Evolutionary conservation across 2,329 filamentous ascomycete species (phyloP).

Genomic region (Calonectria pseudoturangicola): DNA sequence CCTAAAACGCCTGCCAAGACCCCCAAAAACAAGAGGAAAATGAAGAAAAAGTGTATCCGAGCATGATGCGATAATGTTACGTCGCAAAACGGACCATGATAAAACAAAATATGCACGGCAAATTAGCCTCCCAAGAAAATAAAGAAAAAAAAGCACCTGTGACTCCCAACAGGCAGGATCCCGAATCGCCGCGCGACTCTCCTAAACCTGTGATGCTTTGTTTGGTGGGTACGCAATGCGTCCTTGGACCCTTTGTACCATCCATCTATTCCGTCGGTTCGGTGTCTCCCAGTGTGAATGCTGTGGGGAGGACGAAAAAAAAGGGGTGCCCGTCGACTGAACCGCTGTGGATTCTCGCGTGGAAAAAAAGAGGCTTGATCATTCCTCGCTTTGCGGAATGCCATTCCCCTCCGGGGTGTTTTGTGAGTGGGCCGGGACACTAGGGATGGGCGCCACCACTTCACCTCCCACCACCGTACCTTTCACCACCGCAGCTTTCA

Average conservation of each 20-base stretch:
- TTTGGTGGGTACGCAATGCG: not conserved
- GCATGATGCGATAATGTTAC: not conserved
- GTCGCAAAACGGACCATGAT: not conserved
- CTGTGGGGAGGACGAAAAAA: not conserved
- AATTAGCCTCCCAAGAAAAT: not conserved
- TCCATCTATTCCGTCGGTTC: not conserved
- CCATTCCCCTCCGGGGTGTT: not conserved
- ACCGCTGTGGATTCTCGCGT: not conserved
- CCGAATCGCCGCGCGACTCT: not conserved
- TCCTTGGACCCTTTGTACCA: not conserved
- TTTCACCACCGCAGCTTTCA: too few relatives aligned
- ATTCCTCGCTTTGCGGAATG: not conserved
- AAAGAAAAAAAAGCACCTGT: not conserved
- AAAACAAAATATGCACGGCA: not conserved
- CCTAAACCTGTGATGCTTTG: too few relatives aligned
- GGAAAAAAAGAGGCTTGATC: not conserved
- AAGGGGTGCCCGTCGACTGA: not conserved
- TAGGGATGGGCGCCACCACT: too few relatives aligned
- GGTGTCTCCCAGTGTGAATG: not conserved
- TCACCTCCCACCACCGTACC: too few relatives aligned
- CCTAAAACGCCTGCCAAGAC: not conserved
- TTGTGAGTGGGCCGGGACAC: too few relatives aligned
- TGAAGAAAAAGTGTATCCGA: not conserved
- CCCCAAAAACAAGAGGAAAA: not conserved
- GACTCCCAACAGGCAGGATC: not conserved